phyloP scores from a whole-genome alignment of 2,329 filamentous ascomycete species.

The Hypoxylon sp. region DNA sequence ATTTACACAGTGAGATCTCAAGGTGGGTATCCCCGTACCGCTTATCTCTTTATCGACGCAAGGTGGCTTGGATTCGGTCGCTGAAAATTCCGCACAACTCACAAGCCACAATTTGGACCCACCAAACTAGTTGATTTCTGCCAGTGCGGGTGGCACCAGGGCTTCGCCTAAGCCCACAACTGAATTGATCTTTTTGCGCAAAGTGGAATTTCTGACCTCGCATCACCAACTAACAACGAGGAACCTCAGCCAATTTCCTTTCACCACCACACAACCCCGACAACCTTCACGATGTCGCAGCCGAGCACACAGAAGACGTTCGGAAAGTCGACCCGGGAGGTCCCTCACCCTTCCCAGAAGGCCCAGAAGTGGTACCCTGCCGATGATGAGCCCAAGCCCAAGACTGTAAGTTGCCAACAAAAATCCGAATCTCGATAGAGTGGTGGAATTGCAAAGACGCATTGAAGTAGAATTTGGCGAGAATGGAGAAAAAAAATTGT shows the following conservation, averaged over 20 bases:
- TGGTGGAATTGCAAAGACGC: not conserved
- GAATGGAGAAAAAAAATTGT: constrained; percentile 4
- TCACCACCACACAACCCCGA: constrained; percentile 51
- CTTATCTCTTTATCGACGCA: not conserved
- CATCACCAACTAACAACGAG: constrained; percentile 47
- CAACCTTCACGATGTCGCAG: constrained; percentile 79
- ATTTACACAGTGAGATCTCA: not conserved
- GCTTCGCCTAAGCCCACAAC: constrained; percentile 55
- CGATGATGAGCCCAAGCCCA: constrained; percentile 88
- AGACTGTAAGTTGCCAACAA: constrained; percentile 84
- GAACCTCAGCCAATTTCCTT: constrained; percentile 48
- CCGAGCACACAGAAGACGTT: constrained; percentile 88
- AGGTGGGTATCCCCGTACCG: not conserved
- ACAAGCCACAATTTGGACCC: constrained; percentile 37
- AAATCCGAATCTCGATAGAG: constrained; percentile 32
- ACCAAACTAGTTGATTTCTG: constrained; percentile 25
- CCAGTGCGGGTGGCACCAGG: constrained; percentile 50
- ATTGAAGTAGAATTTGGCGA: not conserved
- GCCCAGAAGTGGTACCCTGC: constrained; percentile 99
- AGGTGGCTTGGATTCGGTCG: constrained; percentile 28
- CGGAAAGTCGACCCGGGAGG: constrained; percentile 94
- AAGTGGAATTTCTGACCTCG: constrained; percentile 51
- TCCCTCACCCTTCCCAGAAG: constrained; percentile 90
- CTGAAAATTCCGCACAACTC: constrained; percentile 13
- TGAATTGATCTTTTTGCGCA: constrained; percentile 54